Conservation (phyloP, 148 eudicot species). For the Rhododendron molle region DNA sequence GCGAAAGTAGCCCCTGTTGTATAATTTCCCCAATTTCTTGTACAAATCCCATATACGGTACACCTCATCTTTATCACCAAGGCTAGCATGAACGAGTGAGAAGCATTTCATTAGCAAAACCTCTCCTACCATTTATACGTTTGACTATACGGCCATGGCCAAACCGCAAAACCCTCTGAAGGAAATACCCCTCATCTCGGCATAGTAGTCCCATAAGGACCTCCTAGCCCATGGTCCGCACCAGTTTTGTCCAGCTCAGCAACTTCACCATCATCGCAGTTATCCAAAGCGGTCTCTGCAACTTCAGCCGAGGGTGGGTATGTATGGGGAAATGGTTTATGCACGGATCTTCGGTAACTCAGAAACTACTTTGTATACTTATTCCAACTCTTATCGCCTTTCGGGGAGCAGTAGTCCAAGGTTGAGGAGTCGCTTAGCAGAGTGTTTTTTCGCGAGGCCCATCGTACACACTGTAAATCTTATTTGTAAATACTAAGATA, state of each 20-base stretch:
- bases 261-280: slow-evolving; percentile 15
- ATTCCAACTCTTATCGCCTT: slow-evolving; percentile 40
- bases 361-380: slow-evolving; percentile 24
- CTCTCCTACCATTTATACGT: slow-evolving; percentile 25
- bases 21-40: slow-evolving; percentile 15
- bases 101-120: slow-evolving; percentile 24
- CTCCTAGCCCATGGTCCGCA: slow-evolving; percentile 37
- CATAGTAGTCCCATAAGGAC: slow-evolving; percentile 47
- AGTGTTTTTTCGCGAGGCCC: slow-evolving; percentile 49
- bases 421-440: slow-evolving; percentile 45
- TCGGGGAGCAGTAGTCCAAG: slow-evolving; percentile 33
- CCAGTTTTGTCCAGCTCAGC: slow-evolving; percentile 25
- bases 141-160: slow-evolving; percentile 72
- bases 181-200: slow-evolving; percentile 21
- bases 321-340: slow-evolving; percentile 72
- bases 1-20: slow-evolving; percentile 24
- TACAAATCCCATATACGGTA: slow-evolving; percentile 32
- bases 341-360: slow-evolving; percentile 58
- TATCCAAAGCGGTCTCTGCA: slow-evolving; percentile 14
- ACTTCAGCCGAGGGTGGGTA: slow-evolving; percentile 38
- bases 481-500: background rate
- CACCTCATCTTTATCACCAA: slow-evolving; percentile 36
- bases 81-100: slow-evolving; percentile 26
- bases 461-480: slow-evolving; percentile 10
- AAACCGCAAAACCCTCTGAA: slow-evolving; percentile 27